A percentile compares a stretch with the other conserved stretches of the same genome.
Conservation (phyloP, 2,329 filamentous ascomycete species). For the Rosellinia necatrix region DNA sequence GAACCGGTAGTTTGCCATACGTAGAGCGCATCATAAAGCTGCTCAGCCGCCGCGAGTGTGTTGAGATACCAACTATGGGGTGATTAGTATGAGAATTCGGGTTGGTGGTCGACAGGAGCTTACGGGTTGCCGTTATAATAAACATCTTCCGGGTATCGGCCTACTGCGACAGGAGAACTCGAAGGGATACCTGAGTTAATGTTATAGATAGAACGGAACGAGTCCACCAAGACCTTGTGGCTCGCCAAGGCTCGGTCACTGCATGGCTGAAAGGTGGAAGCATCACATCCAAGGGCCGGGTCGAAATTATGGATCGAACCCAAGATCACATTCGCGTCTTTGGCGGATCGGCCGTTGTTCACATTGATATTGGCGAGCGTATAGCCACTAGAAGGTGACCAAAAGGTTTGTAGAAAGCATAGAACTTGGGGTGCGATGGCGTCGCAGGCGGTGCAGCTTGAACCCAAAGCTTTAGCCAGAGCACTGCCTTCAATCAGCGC, state of each 20-base stretch:
- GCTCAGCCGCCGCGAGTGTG: slow-evolving; percentile 78
- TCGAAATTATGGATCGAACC: slow-evolving; percentile 73
- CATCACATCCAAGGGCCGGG: slow-evolving; percentile 66
- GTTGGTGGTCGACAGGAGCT: slow-evolving; percentile 9
- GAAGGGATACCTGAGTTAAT: slow-evolving; percentile 69
- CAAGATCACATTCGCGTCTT: slow-evolving; percentile 73
- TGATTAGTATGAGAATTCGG: slow-evolving; percentile 17
- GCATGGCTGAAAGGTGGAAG: slow-evolving; percentile 78
- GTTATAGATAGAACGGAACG: slow-evolving; percentile 71
- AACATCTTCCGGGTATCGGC: slow-evolving; percentile 72
- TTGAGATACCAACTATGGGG: slow-evolving; percentile 69
- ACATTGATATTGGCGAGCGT: slow-evolving; percentile 71
- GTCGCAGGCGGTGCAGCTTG: slow-evolving; percentile 63
- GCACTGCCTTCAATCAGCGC: slow-evolving; percentile 69
- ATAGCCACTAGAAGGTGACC: slow-evolving; percentile 64
- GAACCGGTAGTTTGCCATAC: slow-evolving; percentile 69
- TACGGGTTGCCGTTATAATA: slow-evolving; percentile 78
- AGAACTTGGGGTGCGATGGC: slow-evolving; percentile 71
- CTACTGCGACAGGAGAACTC: slow-evolving; percentile 65
- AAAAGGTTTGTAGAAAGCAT: slow-evolving; percentile 77
- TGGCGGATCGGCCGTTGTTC: slow-evolving; percentile 66
- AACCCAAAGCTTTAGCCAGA: slow-evolving; percentile 67
- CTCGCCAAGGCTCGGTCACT: slow-evolving; percentile 71
- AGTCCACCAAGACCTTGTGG: slow-evolving; percentile 75
- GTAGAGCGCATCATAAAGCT: slow-evolving; percentile 76